Evolutionary conservation across 2,329 filamentous ascomycete genomes (phyloP), one percentile per base, ranked within the genome.

Genomic region (Balansia obtecta): DNA sequence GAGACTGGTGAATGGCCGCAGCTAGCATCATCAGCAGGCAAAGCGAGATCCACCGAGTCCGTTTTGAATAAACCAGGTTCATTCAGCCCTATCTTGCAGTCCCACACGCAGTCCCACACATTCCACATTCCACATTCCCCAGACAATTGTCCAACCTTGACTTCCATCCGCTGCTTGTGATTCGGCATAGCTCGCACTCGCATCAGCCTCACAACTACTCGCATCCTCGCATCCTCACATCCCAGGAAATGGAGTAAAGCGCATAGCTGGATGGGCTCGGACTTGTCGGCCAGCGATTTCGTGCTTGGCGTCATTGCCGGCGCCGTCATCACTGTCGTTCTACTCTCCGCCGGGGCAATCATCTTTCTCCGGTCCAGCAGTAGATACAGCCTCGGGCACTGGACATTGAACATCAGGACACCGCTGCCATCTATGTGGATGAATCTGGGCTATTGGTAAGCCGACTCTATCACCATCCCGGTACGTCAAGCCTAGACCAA

Each of bases 401-500:
- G 75, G 54, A 71, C 75, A 53, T 69, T 80, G 46, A 78, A 80
- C 56, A 54, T 77, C 20, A 62, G 67, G 16, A 58, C 74, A 1
- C 71, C 72, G 1, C 64, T 71, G 2, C 57, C 60, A 5, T 69
- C 68, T n/a, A 77, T 80, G 76, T 82, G 78, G 77, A 81, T 81
- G 76, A 81, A 80, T 51, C 72, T 81, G 64, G 78, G 77, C 0
- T 80, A 76, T 53, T 82, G 77, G 78, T 72, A 71, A 59, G 72
- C 27, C 27, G 27, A 5, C 4, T 27, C 27, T 7, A 1, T 1
- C 27, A 6, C 27, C 27, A 27, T n/a, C 27, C 27, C 27, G 5
- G 27, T 27, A 7, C 27, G 27, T 5, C 4, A 27, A 27, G 27
- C 8, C 27, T 27, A 27, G 27, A 27, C 7, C 5, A 66, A 39